Percentiles rank a stretch among this genome's conserved stretches.
Conservation (phyloP, 2,329 filamentous ascomycete genomes). For the Uncinocarpus reesii region DNA sequence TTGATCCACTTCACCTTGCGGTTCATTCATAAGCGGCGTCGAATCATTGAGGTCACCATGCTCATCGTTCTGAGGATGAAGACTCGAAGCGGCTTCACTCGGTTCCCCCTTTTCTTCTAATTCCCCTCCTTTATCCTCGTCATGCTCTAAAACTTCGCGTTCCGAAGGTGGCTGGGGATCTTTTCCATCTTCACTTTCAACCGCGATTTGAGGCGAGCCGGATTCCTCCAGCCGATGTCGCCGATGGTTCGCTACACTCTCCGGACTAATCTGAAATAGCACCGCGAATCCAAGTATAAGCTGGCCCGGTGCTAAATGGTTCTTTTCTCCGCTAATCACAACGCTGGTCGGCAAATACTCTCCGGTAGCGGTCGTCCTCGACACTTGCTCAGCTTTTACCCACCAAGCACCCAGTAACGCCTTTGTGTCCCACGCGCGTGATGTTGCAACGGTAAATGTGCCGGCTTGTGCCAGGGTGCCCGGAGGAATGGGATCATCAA, state of each 20-base stretch:
- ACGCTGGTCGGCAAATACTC: slow-evolving; percentile 77
- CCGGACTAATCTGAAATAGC: slow-evolving; percentile 78
- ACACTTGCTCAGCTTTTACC: slow-evolving; percentile 82
- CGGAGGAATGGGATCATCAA: slow-evolving; percentile 80
- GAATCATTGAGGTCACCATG: not conserved
- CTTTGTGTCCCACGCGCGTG: slow-evolving; percentile 90
- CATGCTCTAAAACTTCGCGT: slow-evolving; percentile 12
- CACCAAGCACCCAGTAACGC: slow-evolving; percentile 94
- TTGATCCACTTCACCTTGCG: not conserved
- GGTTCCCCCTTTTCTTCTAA: not conserved
- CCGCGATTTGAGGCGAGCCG: not conserved
- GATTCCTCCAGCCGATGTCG: slow-evolving; percentile 53
- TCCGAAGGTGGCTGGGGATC: slow-evolving; percentile 19
- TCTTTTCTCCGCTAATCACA: slow-evolving; percentile 74
- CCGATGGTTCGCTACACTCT: slow-evolving; percentile 69
- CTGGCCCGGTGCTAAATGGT: slow-evolving; percentile 78
- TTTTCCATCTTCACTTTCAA: slow-evolving; percentile 12
- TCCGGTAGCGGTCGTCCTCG: slow-evolving; percentile 68
- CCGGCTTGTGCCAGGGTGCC: slow-evolving; percentile 87
- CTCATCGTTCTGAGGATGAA: not conserved
- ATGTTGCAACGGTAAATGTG: slow-evolving; percentile 70
- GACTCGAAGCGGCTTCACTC: slow-evolving; percentile 21
- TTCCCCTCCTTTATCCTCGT: not conserved
- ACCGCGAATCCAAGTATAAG: slow-evolving; percentile 79
- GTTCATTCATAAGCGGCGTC: not conserved